These are phyloP conservation scores for Hirschfeldia incana DNA, from an alignment of 345 rosid genomes.

Conservation along the genomic window DNA sequence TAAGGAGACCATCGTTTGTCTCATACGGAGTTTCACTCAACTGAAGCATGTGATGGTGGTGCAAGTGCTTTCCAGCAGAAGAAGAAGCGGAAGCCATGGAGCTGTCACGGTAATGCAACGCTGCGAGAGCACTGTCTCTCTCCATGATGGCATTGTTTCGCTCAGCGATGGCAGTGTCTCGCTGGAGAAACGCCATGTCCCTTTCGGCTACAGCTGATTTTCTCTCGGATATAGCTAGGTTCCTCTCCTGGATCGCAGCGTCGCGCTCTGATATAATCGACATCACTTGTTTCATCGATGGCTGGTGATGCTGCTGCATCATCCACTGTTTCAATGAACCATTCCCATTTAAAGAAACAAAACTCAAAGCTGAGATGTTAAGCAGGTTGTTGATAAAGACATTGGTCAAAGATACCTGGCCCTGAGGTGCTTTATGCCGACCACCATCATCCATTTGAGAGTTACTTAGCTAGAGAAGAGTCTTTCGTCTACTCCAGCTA, in stretches of 20 bases:
- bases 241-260: constrained; percentile 89
- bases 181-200: constrained; percentile 88
- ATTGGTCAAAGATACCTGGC: constrained; percentile 62
- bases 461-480: background rate
- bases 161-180: constrained; percentile 92
- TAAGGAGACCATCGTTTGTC: constrained; percentile 45
- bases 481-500: background rate
- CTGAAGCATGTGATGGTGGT: constrained; percentile 49
- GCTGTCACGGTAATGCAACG: constrained; percentile 84
- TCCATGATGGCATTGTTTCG: constrained; percentile 86
- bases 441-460: constrained; percentile 86
- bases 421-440: constrained; percentile 79
- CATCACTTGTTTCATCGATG: constrained; percentile 99
- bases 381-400: background rate
- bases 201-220: constrained; percentile 91
- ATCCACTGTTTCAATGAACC: constrained; percentile 62
- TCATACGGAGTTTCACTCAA: constrained; percentile 46
- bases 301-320: constrained; percentile 73
- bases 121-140: constrained; percentile 80
- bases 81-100: constrained; percentile 49
- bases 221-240: constrained; percentile 85
- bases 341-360: constrained; percentile 16
- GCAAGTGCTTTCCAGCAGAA: constrained; percentile 62
- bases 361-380: background rate
- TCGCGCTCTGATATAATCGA: constrained; percentile 93